A percentile compares a stretch with the other conserved stretches of the same genome.
Evolutionary conservation across 805 yeast species (phyloP).

Genomic region (Cyberlindnera euphorbiae): DNA sequence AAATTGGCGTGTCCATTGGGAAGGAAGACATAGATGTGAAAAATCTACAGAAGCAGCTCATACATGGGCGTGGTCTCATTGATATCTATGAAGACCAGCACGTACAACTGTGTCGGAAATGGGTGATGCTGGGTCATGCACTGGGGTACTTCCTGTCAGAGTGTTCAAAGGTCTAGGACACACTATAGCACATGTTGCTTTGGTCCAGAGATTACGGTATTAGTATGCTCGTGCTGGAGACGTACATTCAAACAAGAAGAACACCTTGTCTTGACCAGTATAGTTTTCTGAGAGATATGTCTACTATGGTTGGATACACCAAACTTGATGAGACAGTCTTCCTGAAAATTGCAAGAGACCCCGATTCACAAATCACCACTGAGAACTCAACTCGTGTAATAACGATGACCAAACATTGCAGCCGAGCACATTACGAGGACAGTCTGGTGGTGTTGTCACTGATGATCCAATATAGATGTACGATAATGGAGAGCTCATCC

Average conservation of each 20-base stretch:
- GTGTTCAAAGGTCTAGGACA: constrained; percentile 2
- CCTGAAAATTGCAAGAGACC: neutral
- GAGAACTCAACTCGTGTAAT: neutral
- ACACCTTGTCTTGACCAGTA: neutral
- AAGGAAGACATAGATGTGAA: constrained; percentile 6
- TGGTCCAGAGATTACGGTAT: neutral
- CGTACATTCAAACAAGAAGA: neutral
- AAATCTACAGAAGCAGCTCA: constrained; percentile 3
- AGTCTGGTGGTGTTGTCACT: constrained; percentile 5
- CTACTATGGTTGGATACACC: neutral
- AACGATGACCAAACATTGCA: neutral
- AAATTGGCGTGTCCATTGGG: constrained; percentile 4
- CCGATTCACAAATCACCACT: neutral
- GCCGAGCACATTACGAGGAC: neutral
- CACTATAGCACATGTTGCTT: neutral
- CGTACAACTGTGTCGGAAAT: constrained; percentile 3
- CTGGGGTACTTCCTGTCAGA: constrained; percentile 11
- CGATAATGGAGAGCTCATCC: constrained; percentile 1
- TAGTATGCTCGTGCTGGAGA: neutral
- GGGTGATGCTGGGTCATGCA: constrained; percentile 17
- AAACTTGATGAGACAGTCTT: neutral
- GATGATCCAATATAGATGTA: constrained; percentile 7
- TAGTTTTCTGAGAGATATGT: neutral
- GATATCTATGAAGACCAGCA: constrained; percentile 10
- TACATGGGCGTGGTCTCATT: neutral